Evolutionary conservation across 2,329 filamentous ascomycete species (phyloP).

Genomic region (Epicoccum nigrum): DNA sequence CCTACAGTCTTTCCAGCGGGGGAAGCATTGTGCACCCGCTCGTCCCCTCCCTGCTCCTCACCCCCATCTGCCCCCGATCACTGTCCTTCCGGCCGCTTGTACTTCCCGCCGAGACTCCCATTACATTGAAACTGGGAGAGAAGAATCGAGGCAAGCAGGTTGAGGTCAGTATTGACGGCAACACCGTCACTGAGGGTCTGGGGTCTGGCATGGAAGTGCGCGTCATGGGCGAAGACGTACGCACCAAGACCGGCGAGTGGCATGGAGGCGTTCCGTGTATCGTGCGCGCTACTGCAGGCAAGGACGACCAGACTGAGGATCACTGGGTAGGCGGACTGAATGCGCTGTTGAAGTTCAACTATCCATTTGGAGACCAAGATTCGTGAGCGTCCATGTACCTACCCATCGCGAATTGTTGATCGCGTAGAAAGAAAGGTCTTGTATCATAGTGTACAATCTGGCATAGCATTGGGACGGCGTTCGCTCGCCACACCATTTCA

Average conservation of each 20-base stretch:
- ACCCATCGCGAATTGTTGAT: neutral
- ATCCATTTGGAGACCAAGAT: constrained; percentile 77
- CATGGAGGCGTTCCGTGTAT: constrained; percentile 89
- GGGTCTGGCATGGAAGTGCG: constrained; percentile 71
- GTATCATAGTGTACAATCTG: neutral
- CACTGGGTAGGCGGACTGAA: constrained; percentile 97
- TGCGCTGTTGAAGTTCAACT: constrained; percentile 93
- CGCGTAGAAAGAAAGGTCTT: no score
- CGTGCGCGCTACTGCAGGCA: constrained; percentile 64
- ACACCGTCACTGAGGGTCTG: constrained; percentile 51
- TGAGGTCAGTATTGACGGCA: constrained; percentile 58
- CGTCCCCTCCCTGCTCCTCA: constrained; percentile 85
- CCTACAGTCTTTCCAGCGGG: constrained; percentile 91
- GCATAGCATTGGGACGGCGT: constrained; percentile 9
- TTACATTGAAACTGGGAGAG: constrained; percentile 80
- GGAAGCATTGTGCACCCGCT: constrained; percentile 94
- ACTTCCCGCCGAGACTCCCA: constrained; percentile 81
- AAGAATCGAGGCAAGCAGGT: constrained; percentile 57
- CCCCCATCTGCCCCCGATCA: constrained; percentile 90
- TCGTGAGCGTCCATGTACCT: constrained; percentile 2
- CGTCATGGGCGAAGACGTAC: constrained; percentile 83
- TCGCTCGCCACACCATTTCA: neutral
- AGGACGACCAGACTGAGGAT: constrained; percentile 68
- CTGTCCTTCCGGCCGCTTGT: constrained; percentile 92
- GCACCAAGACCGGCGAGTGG: constrained; percentile 56